A percentile compares a stretch with the other conserved stretches of the same genome.
Conservation (phyloP, 2,329 filamentous ascomycete genomes). For the Phialemoniopsis sp. region DNA sequence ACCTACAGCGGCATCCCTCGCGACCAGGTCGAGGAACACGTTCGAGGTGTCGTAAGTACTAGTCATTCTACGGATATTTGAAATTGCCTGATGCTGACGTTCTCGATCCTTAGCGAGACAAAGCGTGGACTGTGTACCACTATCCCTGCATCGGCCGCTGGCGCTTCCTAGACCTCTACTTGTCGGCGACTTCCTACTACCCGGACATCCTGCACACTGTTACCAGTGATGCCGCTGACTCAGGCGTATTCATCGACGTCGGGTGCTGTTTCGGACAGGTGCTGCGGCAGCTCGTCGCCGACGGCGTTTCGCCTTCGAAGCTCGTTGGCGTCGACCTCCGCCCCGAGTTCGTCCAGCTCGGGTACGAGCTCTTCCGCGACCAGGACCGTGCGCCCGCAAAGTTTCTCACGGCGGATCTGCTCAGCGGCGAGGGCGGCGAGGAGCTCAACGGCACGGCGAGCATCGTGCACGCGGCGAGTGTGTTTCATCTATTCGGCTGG, state of each 20-base stretch:
- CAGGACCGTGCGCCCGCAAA: constrained; percentile 9
- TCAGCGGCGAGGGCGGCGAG: constrained; percentile 10
- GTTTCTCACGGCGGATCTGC: constrained; percentile 19
- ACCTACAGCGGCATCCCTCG: constrained; percentile 14
- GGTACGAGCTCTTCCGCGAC: constrained; percentile 27
- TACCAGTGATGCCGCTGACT: constrained; percentile 16
- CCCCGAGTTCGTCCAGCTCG: constrained; percentile 23
- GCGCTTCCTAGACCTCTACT: constrained; percentile 30
- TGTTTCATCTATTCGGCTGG: constrained; percentile 25
- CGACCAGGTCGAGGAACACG: constrained; percentile 13
- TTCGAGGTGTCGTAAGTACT: constrained; percentile 10
- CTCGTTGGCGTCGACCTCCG: constrained; percentile 32
- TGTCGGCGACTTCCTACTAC: constrained; percentile 23
- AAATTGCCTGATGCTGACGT: neutral
- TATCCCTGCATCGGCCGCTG: constrained; percentile 34
- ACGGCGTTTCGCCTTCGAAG: constrained; percentile 30
- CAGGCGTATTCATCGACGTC: constrained; percentile 25
- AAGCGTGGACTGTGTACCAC: constrained; percentile 27
- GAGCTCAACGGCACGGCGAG: constrained; percentile 17
- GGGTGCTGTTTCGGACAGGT: constrained; percentile 41
- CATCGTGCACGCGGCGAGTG: constrained; percentile 21
- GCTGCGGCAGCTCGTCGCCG: constrained; percentile 32
- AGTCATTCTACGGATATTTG: neutral
- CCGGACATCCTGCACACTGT: constrained; percentile 19
- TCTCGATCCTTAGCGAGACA: constrained; percentile 21